phyloP scores from a whole-genome alignment of 495 filamentous ascomycete genomes.

The Aspergillus sclerotioniger region DNA sequence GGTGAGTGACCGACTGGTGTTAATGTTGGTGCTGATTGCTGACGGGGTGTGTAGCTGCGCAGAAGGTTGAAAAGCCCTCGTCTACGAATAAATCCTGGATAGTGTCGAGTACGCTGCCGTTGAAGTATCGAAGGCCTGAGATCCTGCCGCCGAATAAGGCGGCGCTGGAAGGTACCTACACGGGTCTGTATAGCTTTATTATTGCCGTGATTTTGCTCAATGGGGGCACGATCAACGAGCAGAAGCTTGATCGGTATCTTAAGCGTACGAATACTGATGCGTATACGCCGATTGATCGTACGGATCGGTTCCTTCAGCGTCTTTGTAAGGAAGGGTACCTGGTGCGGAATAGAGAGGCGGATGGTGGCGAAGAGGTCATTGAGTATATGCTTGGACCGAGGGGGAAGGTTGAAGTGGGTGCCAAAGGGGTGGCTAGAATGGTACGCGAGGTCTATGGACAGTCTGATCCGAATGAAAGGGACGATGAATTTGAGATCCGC shows the following conservation, averaged over 20 bases:
- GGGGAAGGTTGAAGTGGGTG: constrained; percentile 82
- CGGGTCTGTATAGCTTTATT: constrained; percentile 74
- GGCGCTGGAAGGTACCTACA: constrained; percentile 74
- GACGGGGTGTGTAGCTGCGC: constrained; percentile 47
- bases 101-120: constrained; percentile 67
- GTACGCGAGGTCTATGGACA: constrained; percentile 60
- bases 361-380: constrained; percentile 67
- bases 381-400: constrained; percentile 79
- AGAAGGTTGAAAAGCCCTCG: constrained; percentile 47
- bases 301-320: constrained; percentile 68
- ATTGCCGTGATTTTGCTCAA: constrained; percentile 71
- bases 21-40: background rate
- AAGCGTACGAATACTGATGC: constrained; percentile 71
- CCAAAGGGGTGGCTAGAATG: constrained; percentile 66
- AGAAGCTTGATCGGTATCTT: constrained; percentile 71
- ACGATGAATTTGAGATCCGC: constrained; percentile 37
- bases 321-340: constrained; percentile 84
- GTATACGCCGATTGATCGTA: constrained; percentile 72
- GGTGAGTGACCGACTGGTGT: constrained; percentile 46
- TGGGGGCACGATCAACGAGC: constrained; percentile 69
- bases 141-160: constrained; percentile 69
- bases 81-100: constrained; percentile 69
- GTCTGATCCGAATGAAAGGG: constrained; percentile 28
- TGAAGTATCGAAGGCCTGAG: constrained; percentile 56
- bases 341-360: constrained; percentile 64